Evolutionary conservation across 352 stramenopile species (phyloP), one percentile per base, ranked within the genome.

Genomic region (Phytophthora cryptogea): DNA sequence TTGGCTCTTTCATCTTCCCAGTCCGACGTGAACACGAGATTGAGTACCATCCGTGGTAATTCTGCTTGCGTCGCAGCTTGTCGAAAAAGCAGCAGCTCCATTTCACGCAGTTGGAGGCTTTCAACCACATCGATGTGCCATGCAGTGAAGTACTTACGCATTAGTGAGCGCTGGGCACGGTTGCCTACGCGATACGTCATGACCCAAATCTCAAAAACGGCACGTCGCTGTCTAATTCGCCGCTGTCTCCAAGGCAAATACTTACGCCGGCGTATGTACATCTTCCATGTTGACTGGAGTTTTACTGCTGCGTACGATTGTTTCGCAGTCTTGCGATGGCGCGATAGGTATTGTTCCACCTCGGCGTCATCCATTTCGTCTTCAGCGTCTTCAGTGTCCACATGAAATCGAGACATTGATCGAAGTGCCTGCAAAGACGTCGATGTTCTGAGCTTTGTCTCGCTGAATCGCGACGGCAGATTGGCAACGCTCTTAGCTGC

Each of bases 1-100:
- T 53, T 60, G 2, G 58, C 59, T 41, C 71, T 55, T 26, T 74
- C 63, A 40, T 69, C 68, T 39, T 84, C 66, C 31, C 77, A 74
- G 20, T 72, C 72, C 0, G 70, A 76, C 4, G 78, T 92, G 42
- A 92, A 84, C 0, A 89, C 79, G n/a, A 93, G 60, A 36, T 93
- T 93, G 39, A 88, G 65, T 4, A 91, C 81, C 56, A 91, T 56
- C 0, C 66, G 74, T 3, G 81, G 78, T 14, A 90, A 39, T 32
- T 73, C 63, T 13, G 66, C 51, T 28, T 77, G 69, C n/a, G 61
- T 86, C 23, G 59, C 80, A 26, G 78, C 78, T 28, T 85, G 67
- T 26, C 66, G 73, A 20, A 88, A 89, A 31, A 93, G 68, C 32
- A 64, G 62, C 9, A 91, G 64, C 66, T 93, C 83, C 52, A 91